Evolutionary conservation across 129 eudicot species (phyloP).

Genomic region (Flaveria brownii): DNA sequence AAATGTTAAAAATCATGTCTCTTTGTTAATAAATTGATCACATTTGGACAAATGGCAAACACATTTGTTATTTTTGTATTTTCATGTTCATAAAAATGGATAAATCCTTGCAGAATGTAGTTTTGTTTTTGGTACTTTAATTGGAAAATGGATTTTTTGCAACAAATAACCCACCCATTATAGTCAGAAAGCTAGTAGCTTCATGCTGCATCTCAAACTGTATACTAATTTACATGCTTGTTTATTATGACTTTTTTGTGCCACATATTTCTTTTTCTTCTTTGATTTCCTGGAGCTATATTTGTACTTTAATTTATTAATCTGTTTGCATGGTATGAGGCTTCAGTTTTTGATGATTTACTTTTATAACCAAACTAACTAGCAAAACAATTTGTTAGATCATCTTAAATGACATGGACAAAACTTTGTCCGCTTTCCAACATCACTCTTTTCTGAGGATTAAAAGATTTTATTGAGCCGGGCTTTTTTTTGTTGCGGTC

Average conservation of each 20-base stretch:
- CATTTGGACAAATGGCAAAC: not conserved
- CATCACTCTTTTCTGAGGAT: not conserved
- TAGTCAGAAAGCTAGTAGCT: too few species aligned
- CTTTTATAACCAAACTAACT: not conserved
- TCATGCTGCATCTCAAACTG: too few species aligned
- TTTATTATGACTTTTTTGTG: too few species aligned
- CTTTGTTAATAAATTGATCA: not conserved
- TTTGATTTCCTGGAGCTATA: not conserved
- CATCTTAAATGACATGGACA: slow-evolving; percentile 1
- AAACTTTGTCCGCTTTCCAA: not conserved
- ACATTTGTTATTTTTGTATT: slow-evolving; percentile 20
- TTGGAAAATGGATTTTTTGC: not conserved
- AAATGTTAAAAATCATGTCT: not conserved
- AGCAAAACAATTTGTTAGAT: slow-evolving; percentile 1
- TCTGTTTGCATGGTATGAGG: not conserved
- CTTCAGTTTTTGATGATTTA: slow-evolving; percentile 3
- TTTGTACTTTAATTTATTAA: not conserved
- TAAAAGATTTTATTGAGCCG: too few species aligned
- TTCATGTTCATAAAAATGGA: not conserved
- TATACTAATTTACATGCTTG: too few species aligned
- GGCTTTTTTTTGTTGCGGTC: too few species aligned
- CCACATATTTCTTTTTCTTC: too few species aligned
- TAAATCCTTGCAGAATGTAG: not conserved
- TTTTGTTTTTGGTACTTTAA: not conserved
- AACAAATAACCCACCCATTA: not conserved